A percentile compares a stretch with the other conserved stretches of the same genome.
These are phyloP conservation scores for Marasmius fiardii DNA, from an alignment of 1,284 basidiomycete species.

Conservation along the genomic window DNA sequence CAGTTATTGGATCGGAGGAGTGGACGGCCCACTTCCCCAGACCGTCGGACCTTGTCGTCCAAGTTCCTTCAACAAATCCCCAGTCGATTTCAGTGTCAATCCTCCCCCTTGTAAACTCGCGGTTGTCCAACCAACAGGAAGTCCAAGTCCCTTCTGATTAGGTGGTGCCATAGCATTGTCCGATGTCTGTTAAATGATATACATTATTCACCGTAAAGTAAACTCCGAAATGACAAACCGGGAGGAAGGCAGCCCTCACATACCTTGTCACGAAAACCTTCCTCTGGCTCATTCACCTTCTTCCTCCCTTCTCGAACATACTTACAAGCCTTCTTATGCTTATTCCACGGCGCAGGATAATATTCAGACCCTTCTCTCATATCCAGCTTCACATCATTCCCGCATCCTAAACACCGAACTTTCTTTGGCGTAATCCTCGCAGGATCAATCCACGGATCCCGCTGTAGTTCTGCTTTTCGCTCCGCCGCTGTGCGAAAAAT, in stretches of 20 bases:
- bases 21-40: neutral
- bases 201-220: too few species aligned
- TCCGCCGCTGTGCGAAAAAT: neutral
- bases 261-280: too few species aligned
- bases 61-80: neutral
- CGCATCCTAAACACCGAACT: conserved; percentile 3
- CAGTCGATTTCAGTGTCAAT: neutral
- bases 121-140: neutral
- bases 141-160: neutral
- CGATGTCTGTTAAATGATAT: too few species aligned
- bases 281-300: neutral
- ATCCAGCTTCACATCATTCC: conserved; percentile 1
- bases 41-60: neutral
- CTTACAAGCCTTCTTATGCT: neutral
- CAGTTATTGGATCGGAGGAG: neutral
- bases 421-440: neutral
- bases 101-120: neutral
- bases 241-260: too few species aligned
- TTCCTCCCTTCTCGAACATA: neutral
- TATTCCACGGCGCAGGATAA: conserved; percentile 1
- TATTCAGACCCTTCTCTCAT: neutral
- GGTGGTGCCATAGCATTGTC: neutral
- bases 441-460: neutral
- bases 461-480: neutral
- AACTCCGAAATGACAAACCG: too few species aligned